Evolutionary conservation across 2,329 filamentous ascomycete genomes (phyloP).

Genomic region (Sporothrix sp.): DNA sequence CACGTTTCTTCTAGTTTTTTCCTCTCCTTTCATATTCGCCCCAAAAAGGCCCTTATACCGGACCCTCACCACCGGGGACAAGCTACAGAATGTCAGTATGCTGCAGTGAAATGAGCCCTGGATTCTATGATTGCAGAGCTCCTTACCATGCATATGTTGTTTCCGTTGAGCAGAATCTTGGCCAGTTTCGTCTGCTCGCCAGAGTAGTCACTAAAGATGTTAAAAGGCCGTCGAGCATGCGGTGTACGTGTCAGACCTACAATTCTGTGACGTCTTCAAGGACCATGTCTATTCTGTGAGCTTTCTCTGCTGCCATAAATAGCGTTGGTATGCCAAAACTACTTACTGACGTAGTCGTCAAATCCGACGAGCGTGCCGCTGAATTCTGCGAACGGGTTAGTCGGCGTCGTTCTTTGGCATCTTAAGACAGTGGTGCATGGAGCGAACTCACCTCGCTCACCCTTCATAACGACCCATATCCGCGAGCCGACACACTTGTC

Average conservation of each 20-base stretch:
- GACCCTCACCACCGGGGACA: slow-evolving; percentile 68
- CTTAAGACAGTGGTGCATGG: too few species aligned
- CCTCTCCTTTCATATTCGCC: too few species aligned
- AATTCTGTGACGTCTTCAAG: slow-evolving; percentile 95
- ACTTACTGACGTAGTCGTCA: slow-evolving; percentile 99
- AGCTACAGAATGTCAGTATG: slow-evolving; percentile 37
- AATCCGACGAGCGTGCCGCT: slow-evolving; percentile 89
- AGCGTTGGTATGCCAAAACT: background rate
- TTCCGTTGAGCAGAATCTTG: slow-evolving; percentile 93
- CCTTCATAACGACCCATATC: slow-evolving; percentile 99
- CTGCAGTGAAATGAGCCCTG: too few species aligned
- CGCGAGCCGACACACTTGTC: slow-evolving; percentile 97
- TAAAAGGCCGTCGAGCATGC: background rate
- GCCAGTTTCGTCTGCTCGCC: slow-evolving; percentile 80
- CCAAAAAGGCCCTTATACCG: slow-evolving; percentile 30
- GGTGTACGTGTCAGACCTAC: slow-evolving; percentile 41
- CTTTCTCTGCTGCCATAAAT: slow-evolving; percentile 2
- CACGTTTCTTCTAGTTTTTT: too few species aligned
- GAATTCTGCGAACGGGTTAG: slow-evolving; percentile 57
- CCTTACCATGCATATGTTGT: slow-evolving; percentile 97
- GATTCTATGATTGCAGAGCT: background rate
- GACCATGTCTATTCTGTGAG: slow-evolving; percentile 70
- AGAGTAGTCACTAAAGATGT: slow-evolving; percentile 64
- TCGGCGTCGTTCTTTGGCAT: background rate
- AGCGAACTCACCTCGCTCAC: slow-evolving; percentile 85